phyloP scores from a whole-genome alignment of 2,329 filamentous ascomycete species.

The Teratosphaeria zuluensis region DNA sequence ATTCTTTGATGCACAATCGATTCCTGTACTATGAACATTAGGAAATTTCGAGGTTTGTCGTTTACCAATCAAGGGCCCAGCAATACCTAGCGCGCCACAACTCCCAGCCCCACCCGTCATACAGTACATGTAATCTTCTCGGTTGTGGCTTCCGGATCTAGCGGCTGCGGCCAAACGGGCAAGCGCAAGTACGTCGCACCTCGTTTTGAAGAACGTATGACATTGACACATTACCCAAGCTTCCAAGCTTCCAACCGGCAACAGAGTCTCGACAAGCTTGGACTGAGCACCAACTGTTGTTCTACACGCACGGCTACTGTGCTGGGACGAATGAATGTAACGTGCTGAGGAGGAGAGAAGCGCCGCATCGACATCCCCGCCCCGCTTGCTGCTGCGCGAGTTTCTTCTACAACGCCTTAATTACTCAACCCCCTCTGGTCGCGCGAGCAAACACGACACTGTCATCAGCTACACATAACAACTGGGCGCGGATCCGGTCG shows the following conservation, averaged over 20 bases:
- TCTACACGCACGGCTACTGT: background rate
- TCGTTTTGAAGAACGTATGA: background rate
- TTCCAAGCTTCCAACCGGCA: background rate
- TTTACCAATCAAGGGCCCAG: background rate
- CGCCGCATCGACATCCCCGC: too few species aligned
- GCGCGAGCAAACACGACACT: background rate
- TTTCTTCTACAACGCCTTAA: background rate
- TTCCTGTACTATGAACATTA: background rate
- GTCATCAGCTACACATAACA: background rate
- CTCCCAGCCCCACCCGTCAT: background rate
- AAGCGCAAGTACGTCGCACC: background rate
- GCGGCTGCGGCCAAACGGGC: too few species aligned
- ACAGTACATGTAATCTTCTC: background rate
- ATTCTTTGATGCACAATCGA: background rate
- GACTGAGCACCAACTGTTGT: background rate
- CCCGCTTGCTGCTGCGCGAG: too few species aligned
- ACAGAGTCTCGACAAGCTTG: background rate
- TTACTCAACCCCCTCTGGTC: background rate
- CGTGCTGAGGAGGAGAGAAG: too few species aligned
- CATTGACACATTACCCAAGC: background rate
- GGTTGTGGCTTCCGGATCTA: background rate
- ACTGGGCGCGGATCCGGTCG: too few species aligned
- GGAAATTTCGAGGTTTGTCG: background rate
- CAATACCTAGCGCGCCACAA: background rate
- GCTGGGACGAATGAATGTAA: too few species aligned